Conservation (phyloP, 441 rosid species). For the Melastoma candidum region DNA sequence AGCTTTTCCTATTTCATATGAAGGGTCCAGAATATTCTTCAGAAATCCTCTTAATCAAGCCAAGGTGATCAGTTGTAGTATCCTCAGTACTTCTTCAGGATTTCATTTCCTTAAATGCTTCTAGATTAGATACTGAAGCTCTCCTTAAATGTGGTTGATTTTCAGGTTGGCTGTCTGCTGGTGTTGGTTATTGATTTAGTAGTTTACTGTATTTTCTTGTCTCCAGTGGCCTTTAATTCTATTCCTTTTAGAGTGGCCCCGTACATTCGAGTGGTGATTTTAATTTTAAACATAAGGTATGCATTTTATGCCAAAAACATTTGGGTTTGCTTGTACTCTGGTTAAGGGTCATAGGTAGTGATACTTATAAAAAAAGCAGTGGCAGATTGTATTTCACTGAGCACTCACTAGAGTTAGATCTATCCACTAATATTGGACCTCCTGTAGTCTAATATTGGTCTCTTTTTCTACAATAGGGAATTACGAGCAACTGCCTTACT, state of each 20-base stretch:
- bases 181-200: conserved; percentile 70
- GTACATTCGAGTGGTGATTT: conserved; percentile 69
- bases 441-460: not conserved
- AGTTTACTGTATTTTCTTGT: conserved; percentile 61
- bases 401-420: no score
- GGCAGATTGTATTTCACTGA: no score
- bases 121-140: not conserved
- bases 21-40: conserved; percentile 68
- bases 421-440: no score
- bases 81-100: not conserved
- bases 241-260: conserved; percentile 92
- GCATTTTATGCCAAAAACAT: not conserved
- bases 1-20: conserved; percentile 69
- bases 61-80: conserved; percentile 35
- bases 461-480: conserved; percentile 37
- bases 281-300: conserved; percentile 77
- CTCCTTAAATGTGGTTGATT: conserved; percentile 5
- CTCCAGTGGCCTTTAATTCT: conserved; percentile 53
- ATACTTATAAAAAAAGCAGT: no score
- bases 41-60: conserved; percentile 42
- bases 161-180: conserved; percentile 59
- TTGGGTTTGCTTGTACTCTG: not conserved
- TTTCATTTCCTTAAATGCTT: conserved; percentile 1
- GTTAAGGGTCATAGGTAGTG: no score
- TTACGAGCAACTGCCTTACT: conserved; percentile 53